Conservation (phyloP, 2,329 filamentous ascomycete genomes). For the Colletotrichum echinochloae region DNA sequence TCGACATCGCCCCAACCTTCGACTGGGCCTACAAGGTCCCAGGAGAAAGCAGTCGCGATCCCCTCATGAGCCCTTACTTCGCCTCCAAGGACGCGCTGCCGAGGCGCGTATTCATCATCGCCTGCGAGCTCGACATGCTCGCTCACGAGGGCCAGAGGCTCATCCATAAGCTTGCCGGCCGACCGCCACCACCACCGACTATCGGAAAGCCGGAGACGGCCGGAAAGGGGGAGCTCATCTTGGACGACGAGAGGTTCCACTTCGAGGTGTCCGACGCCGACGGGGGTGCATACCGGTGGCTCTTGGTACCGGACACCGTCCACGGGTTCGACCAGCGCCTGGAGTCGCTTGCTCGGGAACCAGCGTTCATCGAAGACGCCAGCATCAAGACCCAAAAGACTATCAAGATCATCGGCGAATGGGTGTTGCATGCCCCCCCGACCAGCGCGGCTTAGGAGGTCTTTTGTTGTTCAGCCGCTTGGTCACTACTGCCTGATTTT, state of each 20-base stretch:
- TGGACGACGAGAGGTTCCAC: constrained; percentile 47
- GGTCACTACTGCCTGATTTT: background rate
- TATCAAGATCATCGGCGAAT: constrained; percentile 45
- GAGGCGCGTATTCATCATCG: constrained; percentile 51
- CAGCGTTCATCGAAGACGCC: constrained; percentile 43
- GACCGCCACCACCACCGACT: constrained; percentile 45
- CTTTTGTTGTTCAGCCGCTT: background rate
- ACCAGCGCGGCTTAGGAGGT: constrained; percentile 1
- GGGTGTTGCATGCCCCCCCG: constrained; percentile 42
- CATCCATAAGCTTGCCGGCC: constrained; percentile 51
- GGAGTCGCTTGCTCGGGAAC: constrained; percentile 40
- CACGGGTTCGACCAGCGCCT: constrained; percentile 49
- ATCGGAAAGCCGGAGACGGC: constrained; percentile 46
- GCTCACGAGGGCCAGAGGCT: constrained; percentile 56
- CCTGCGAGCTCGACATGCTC: constrained; percentile 53
- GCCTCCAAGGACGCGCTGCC: constrained; percentile 50
- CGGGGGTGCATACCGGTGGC: constrained; percentile 45
- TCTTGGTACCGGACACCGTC: constrained; percentile 49
- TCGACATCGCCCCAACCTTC: constrained; percentile 44
- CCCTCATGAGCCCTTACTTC: constrained; percentile 51
- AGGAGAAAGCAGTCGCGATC: constrained; percentile 48
- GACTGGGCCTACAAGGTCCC: constrained; percentile 50
- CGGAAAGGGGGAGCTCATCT: constrained; percentile 43
- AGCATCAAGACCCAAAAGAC: constrained; percentile 45
- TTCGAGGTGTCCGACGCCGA: constrained; percentile 44